These are phyloP conservation scores for Claviceps sp. DNA, from an alignment of 2,329 filamentous ascomycete species.

Conservation along the genomic window DNA sequence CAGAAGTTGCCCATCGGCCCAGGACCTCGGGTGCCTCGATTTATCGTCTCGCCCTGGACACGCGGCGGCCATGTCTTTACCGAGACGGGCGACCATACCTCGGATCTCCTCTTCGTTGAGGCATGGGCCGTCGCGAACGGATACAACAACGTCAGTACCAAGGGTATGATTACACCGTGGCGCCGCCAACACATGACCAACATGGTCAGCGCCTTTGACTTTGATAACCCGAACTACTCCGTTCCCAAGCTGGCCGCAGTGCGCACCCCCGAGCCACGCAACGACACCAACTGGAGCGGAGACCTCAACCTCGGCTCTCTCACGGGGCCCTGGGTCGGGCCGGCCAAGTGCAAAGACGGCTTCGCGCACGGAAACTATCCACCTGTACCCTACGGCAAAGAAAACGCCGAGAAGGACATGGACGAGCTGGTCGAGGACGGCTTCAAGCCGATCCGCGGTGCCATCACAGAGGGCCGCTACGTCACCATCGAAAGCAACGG, in stretches of 20 bases:
- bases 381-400: slow-evolving; percentile 6
- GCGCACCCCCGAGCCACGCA: slow-evolving; percentile 17
- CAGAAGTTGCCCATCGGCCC: slow-evolving; percentile 12
- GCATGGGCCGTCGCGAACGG: slow-evolving; percentile 23
- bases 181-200: slow-evolving; percentile 17
- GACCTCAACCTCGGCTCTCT: slow-evolving; percentile 9
- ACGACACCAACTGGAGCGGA: slow-evolving; percentile 12
- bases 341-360: slow-evolving; percentile 6
- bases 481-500: slow-evolving; percentile 32
- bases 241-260: slow-evolving; percentile 5
- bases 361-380: slow-evolving; percentile 18
- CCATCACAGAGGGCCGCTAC: slow-evolving; percentile 39
- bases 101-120: slow-evolving; percentile 39
- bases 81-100: slow-evolving; percentile 38
- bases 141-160: slow-evolving; percentile 15
- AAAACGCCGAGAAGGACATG: slow-evolving; percentile 61
- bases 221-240: slow-evolving; percentile 20
- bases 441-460: slow-evolving; percentile 36
- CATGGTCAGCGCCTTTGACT: slow-evolving; percentile 22
- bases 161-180: slow-evolving; percentile 13
- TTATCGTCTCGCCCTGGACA: slow-evolving; percentile 41
- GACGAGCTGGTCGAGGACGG: slow-evolving; percentile 53
- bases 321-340: slow-evolving; percentile 10
- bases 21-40: slow-evolving; percentile 35
- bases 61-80: slow-evolving; percentile 40